Evolutionary conservation across 768 basidiomycete genomes (phyloP), one percentile per base, ranked within the genome.

Genomic region (Udeniomyces megalosporus): DNA sequence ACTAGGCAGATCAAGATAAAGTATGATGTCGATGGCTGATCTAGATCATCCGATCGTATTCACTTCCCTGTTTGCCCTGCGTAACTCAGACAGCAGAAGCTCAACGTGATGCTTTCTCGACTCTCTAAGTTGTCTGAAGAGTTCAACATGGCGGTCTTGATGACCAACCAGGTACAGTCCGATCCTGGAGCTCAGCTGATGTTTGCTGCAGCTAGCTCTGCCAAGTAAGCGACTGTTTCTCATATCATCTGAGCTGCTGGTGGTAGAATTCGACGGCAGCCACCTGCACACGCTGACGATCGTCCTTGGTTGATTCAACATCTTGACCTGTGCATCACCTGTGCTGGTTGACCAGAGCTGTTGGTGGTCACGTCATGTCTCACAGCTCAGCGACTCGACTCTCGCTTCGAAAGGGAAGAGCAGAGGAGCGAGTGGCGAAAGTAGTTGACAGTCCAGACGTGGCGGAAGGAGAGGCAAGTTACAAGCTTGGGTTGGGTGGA

Each of bases 151-250:
- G 58, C 58, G 20, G 53, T 62, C 15, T 24, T 54, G 17, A 62
- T 62, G 44, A 62, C 53, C 6, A 45, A 62, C 47, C 54, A 56
- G 26, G 63, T 59, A 14, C 63, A 65, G 35, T 28, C 51, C 34
- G 63, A 65, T 46, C 63, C 63, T 1, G 63, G 63, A 26, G 58
- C 63, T 20, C 58, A 59, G 45, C 58, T 65, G n/a, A 65, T 65
- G 63, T 65, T 65, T 32, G 63, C 63, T 3, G 44, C 49, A 12
- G 63, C 63, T 2, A 60, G 58, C 1, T 59, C 63, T 8, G 63
- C 63, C 32, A 65, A 65, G 57, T 54, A 52, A 12, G 28, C 35
- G 22, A 8, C 51, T 4, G 17, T 20, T 12, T 44, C 46, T 31
- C 24, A 3, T 42, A 6, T 3, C 56, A 52, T 57, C 57, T 17